Percentiles rank a stretch among this genome's conserved stretches.
Conservation (phyloP, 352 stramenopile species). For the Globisporangium alternatum region DNA sequence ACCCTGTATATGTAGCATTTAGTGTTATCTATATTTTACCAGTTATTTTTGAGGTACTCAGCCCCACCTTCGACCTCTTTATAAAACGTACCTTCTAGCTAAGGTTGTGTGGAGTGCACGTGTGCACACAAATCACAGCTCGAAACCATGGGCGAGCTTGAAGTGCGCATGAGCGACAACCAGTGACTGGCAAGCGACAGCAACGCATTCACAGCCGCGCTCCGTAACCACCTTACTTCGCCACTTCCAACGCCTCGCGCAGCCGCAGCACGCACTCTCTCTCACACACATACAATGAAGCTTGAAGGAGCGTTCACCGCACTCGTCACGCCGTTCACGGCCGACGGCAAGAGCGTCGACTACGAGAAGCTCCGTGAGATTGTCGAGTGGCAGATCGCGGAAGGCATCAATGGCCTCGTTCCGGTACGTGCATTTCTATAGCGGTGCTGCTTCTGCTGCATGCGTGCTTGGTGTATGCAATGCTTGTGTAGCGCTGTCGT, state of each 20-base stretch:
- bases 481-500: not conserved
- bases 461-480: not conserved
- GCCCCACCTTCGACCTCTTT: not conserved
- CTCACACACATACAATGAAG: constrained; percentile 10
- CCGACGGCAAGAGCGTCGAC: constrained; percentile 90
- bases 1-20: not conserved
- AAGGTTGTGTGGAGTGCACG: not conserved
- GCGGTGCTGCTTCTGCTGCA: not conserved
- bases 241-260: constrained; percentile 12
- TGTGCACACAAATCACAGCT: not conserved
- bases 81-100: not conserved
- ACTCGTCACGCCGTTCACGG: constrained; percentile 95
- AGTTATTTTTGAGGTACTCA: not conserved
- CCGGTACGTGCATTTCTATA: constrained; percentile 53
- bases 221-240: constrained; percentile 15
- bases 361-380: constrained; percentile 91
- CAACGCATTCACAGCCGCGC: constrained; percentile 2
- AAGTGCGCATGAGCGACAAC: constrained; percentile 20
- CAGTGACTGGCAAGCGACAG: constrained; percentile 19
- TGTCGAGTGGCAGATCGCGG: constrained; percentile 90
- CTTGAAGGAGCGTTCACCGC: constrained; percentile 89
- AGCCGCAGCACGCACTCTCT: not conserved
- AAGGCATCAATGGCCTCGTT: constrained; percentile 96
- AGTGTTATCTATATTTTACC: not conserved
- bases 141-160: constrained; percentile 20